phyloP scores from a whole-genome alignment of 1,139 yeast genomes.

The Hyphopichia khmerensis region DNA sequence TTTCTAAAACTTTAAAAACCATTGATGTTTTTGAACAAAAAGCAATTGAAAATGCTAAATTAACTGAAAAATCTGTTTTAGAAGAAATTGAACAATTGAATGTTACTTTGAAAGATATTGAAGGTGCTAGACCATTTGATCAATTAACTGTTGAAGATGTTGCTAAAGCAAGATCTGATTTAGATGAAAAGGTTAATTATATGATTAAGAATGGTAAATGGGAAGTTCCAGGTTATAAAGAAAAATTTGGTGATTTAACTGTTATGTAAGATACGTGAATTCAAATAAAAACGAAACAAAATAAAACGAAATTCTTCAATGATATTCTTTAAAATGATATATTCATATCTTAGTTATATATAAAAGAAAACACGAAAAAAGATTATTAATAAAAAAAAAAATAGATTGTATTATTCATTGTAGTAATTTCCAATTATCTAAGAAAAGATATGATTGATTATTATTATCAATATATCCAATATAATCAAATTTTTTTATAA shows the following conservation, averaged over 20 bases:
- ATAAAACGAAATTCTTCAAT: too few relatives aligned
- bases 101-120: conserved; percentile 88
- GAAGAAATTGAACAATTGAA: conserved; percentile 84
- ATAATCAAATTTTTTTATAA: conserved; percentile 14
- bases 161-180: conserved; percentile 93
- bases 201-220: conserved; percentile 97
- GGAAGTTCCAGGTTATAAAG: conserved; percentile 98
- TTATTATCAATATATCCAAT: conserved; percentile 3
- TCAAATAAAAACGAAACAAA: too few relatives aligned
- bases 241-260: conserved; percentile 93
- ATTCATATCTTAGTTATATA: too few relatives aligned
- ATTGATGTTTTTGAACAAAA: conserved; percentile 92
- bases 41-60: conserved; percentile 94
- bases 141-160: conserved; percentile 95
- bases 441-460: neutral
- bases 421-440: neutral
- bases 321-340: too few relatives aligned
- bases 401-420: too few relatives aligned
- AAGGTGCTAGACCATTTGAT: conserved; percentile 96
- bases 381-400: too few relatives aligned
- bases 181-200: conserved; percentile 91
- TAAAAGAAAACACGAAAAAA: too few relatives aligned
- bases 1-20: conserved; percentile 85
- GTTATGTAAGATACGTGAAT: conserved; percentile 83
- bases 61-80: conserved; percentile 85